Base-by-base conservation (phyloP, 2,329 filamentous ascomycete species). In the Endocalyx cinctus region DNA sequence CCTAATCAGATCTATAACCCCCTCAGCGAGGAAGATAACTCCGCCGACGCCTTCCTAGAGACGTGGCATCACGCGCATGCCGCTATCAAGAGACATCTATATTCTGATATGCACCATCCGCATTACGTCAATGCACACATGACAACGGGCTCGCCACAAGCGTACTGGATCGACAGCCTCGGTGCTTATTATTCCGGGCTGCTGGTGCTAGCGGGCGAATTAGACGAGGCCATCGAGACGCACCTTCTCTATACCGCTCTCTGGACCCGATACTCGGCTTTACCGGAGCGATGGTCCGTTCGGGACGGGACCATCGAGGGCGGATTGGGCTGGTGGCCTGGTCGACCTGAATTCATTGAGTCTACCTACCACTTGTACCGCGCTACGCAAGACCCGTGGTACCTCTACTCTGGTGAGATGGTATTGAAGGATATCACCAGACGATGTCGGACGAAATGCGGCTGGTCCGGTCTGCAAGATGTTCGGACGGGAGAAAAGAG, bases 361-460 rank as follows among this genome's bases (percentile, higher is more conserved):
- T 96, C 88, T 1, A 95, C 86, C 0, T 98, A 94, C 62, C 87
- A 97, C 54, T 69, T 98, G n/a, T 97, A 94, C 57, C 82, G 85
- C 31, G 89, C 90, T 2, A 97, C 92, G 1, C 77, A 82, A 48
- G 92, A 98, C 57, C 89, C 89, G 0, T 98, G 90, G 89, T 97
- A 96, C 60, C 69, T 97, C 5, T 83, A 96, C 55, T 85, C 94
- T 14, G 92, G 89, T 17, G 92, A 98, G 59, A 98, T 98, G 92
- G 82, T 88, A 0, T 69, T 96, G 35, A 77, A 79, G 37, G 92
- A 98, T 53, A 88, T 98, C 51, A 82, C 84, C 50, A 74, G 86
- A 30, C 77, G 90, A 34, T 98, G 92, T 61, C 88, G 87, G 78
- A 87, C 88, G 1, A 74, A 77, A 41, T 98, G 92, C 51, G 92